These are phyloP conservation scores for Solanum acaule DNA, from an alignment of 257 asterid genomes.

Conservation along the genomic window DNA sequence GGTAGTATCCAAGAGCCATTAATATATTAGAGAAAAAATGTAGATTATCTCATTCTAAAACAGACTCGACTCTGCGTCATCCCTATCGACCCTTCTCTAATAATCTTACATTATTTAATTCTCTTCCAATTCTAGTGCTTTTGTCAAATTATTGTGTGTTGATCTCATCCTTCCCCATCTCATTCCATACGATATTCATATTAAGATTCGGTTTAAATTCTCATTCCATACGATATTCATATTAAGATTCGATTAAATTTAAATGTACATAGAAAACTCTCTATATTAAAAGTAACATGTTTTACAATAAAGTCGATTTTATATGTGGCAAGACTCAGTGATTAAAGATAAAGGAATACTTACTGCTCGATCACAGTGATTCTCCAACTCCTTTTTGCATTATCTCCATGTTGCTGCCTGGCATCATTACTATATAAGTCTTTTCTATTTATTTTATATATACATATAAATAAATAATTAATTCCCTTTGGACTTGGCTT, in stretches of 20 bases:
- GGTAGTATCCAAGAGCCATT: not conserved
- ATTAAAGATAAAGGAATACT: not conserved
- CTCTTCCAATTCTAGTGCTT: not conserved
- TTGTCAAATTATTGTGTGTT: not conserved
- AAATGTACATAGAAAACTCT: fast-evolving
- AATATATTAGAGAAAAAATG: not conserved
- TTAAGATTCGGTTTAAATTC: too few species aligned
- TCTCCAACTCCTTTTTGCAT: not conserved
- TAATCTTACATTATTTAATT: not conserved
- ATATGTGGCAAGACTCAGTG: fast-evolving
- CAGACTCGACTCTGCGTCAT: not conserved
- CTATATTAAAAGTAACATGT: not conserved
- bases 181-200: too few species aligned
- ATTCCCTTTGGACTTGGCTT: not conserved
- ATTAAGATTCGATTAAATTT: not conserved
- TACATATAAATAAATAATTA: not conserved
- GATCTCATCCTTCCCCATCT: not conserved
- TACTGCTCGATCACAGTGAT: fast-evolving
- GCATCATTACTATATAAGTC: not conserved
- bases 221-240: too few species aligned
- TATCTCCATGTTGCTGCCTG: not conserved
- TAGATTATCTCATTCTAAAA: not conserved
- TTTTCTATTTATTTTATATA: not conserved
- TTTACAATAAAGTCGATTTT: not conserved
- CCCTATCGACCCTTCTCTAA: not conserved